Base-by-base conservation (phyloP, 1,284 basidiomycete species). In the Lignosus rhinocerotis region DNA sequence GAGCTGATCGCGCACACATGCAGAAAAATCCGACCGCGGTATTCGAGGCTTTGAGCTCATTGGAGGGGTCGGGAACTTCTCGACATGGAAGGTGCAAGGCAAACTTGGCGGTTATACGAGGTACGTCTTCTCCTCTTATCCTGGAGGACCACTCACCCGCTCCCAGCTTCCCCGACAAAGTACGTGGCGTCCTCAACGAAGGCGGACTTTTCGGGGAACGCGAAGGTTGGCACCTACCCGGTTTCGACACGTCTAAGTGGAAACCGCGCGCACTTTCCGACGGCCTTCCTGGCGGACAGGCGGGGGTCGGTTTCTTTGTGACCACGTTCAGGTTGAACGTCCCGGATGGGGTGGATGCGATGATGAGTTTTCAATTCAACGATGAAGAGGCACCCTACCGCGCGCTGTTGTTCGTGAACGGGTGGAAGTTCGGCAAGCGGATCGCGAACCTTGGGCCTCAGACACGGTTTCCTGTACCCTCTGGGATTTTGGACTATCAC, bases 131-230 rank as follows among this genome's bases (percentile, higher is more conserved):
- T 30, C 21, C 1, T 11, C n/a, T 1, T 5, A 0, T 17, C 9
- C 0, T 11, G 1, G 2, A 32, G 4, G 5, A 11, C 14, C 17
- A 3, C n/a, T 32, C 21, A 8, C 21, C 4, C 38, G 6, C 25
- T 17, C 41, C 6, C 59, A 87, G 83, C 60, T 92, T 79, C 75
- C 87, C 79, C 0, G 92, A 94, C 71, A 86, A 82, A 70, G 76
- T 81, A 14, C 81, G 90, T 42, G 85, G 86, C 52, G 67, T 90
- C 14, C 76, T 91, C 51, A 93, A 93, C 65, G 91, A 93, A 73
- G 92, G 92, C 19, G 92, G 92, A 7, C 78, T 92, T 7, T 87
- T 84, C 56, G 88, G 85, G 34, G 92, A 94, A 70, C 84, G 92
- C 38, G 65, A 79, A 59, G 91, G 92, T 17, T 93, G 92, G 91